A percentile compares a stretch with the other conserved stretches of the same genome.
These are phyloP conservation scores for Melampsora occidentalis DNA, from an alignment of 1,284 basidiomycete species.

Conservation along the genomic window DNA sequence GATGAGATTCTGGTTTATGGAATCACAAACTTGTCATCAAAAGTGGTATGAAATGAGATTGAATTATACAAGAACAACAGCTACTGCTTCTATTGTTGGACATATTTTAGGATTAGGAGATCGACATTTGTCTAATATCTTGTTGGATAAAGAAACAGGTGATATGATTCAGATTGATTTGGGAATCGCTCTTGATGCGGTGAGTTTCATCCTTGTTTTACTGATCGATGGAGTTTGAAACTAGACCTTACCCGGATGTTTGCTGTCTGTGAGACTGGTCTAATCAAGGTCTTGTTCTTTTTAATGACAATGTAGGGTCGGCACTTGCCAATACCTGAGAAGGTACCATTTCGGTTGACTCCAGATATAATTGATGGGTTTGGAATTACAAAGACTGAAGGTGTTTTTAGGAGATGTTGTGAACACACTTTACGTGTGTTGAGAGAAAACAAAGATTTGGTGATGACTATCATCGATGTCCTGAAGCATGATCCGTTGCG, in stretches of 20 bases:
- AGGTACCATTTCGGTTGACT: slow-evolving; percentile 91
- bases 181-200: slow-evolving; percentile 87
- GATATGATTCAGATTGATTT: slow-evolving; percentile 93
- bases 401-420: slow-evolving; percentile 89
- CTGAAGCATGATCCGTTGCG: slow-evolving; percentile 96
- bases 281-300: neutral
- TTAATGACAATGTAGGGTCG: slow-evolving; percentile 65
- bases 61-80: slow-evolving; percentile 84
- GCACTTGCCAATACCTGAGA: slow-evolving; percentile 75
- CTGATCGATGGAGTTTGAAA: neutral
- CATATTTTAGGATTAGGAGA: slow-evolving; percentile 90
- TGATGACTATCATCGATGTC: slow-evolving; percentile 92
- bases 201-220: slow-evolving; percentile 41
- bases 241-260: neutral
- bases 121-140: slow-evolving; percentile 86
- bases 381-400: slow-evolving; percentile 82
- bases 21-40: slow-evolving; percentile 78
- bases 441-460: slow-evolving; percentile 75
- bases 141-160: slow-evolving; percentile 77
- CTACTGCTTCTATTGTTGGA: slow-evolving; percentile 89
- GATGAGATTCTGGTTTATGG: slow-evolving; percentile 90
- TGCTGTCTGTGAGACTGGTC: neutral
- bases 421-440: slow-evolving; percentile 91
- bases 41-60: slow-evolving; percentile 91
- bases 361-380: slow-evolving; percentile 90